Percentiles rank a stretch among this genome's conserved stretches.
Conservation (phyloP, 768 basidiomycete species). For the Leccinum fibrillosum region DNA sequence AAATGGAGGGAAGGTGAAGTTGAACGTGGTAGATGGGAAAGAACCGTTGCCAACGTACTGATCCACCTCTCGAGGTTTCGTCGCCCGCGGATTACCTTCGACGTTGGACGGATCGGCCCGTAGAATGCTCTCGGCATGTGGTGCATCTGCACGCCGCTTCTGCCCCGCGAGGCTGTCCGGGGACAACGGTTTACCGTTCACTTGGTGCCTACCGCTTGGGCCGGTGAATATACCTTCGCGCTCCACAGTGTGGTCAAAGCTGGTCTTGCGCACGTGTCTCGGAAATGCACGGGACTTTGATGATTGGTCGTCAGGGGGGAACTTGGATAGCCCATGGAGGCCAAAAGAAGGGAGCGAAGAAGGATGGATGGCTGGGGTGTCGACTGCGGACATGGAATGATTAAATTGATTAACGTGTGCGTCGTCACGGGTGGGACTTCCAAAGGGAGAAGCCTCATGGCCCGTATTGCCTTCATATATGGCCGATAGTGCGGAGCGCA, state of each 20-base stretch:
- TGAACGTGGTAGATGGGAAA: slow-evolving; percentile 69
- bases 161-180: slow-evolving; percentile 63
- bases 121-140: slow-evolving; percentile 75
- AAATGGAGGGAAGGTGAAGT: slow-evolving; percentile 67
- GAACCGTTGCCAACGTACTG: slow-evolving; percentile 41
- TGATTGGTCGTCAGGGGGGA: slow-evolving; percentile 30
- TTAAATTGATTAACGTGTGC: slow-evolving; percentile 34
- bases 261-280: slow-evolving; percentile 87
- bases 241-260: slow-evolving; percentile 89
- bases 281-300: slow-evolving; percentile 60
- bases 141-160: slow-evolving; percentile 80
- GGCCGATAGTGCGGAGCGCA: slow-evolving; percentile 44
- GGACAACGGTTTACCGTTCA: slow-evolving; percentile 70
- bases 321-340: slow-evolving; percentile 52
- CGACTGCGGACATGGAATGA: slow-evolving; percentile 39
- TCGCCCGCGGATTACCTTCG: slow-evolving; percentile 32
- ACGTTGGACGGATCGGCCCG: slow-evolving; percentile 72
- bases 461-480: slow-evolving; percentile 45
- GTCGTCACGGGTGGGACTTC: slow-evolving; percentile 31
- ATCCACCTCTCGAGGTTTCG: slow-evolving; percentile 36
- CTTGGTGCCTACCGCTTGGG: slow-evolving; percentile 70
- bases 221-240: slow-evolving; percentile 59
- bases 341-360: slow-evolving; percentile 75
- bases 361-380: slow-evolving; percentile 55
- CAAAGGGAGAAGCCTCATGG: slow-evolving; percentile 35